Percentiles rank a stretch among this genome's conserved stretches.
These are phyloP conservation scores for Fomitopsis betulina DNA, from an alignment of 1,284 basidiomycete genomes.

Conservation along the genomic window DNA sequence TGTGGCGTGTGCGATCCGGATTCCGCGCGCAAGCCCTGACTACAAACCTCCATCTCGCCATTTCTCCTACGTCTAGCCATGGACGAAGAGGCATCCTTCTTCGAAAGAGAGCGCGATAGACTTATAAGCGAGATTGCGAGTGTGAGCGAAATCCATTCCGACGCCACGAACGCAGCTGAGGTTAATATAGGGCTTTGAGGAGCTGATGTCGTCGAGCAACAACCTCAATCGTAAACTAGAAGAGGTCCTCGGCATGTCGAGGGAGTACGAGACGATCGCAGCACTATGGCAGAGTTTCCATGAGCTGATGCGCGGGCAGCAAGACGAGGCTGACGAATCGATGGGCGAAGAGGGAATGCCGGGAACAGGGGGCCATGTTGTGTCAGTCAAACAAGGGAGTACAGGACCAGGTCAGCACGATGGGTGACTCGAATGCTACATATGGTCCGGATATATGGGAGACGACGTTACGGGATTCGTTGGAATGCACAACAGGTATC, in stretches of 20 bases:
- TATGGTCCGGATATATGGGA: slow-evolving; percentile 18
- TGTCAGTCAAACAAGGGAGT: slow-evolving; percentile 32
- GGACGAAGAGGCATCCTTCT: slow-evolving; percentile 62
- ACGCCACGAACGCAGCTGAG: background rate
- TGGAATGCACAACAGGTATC: slow-evolving; percentile 39
- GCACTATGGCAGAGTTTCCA: slow-evolving; percentile 84
- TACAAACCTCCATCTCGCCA: background rate
- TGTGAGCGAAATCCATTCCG: slow-evolving; percentile 36
- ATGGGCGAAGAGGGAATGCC: slow-evolving; percentile 43
- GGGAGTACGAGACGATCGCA: slow-evolving; percentile 89
- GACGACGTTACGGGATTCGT: slow-evolving; percentile 8
- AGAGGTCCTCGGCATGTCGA: slow-evolving; percentile 88
- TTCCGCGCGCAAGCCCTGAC: background rate
- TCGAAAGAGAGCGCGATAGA: slow-evolving; percentile 73
- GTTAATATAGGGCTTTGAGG: slow-evolving; percentile 76
- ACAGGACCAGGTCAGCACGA: slow-evolving; percentile 16
- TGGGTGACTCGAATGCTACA: slow-evolving; percentile 8
- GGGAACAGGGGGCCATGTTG: slow-evolving; percentile 65
- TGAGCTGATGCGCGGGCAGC: slow-evolving; percentile 63
- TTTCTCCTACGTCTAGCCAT: slow-evolving; percentile 5
- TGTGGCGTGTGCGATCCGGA: background rate
- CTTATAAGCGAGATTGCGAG: slow-evolving; percentile 68
- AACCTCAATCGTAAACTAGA: slow-evolving; percentile 90
- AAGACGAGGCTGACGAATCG: slow-evolving; percentile 28
- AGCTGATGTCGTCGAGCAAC: slow-evolving; percentile 82